These are phyloP conservation scores for Uromyces viciae-fabae DNA, from an alignment of 1,284 basidiomycete genomes.

Conservation along the genomic window DNA sequence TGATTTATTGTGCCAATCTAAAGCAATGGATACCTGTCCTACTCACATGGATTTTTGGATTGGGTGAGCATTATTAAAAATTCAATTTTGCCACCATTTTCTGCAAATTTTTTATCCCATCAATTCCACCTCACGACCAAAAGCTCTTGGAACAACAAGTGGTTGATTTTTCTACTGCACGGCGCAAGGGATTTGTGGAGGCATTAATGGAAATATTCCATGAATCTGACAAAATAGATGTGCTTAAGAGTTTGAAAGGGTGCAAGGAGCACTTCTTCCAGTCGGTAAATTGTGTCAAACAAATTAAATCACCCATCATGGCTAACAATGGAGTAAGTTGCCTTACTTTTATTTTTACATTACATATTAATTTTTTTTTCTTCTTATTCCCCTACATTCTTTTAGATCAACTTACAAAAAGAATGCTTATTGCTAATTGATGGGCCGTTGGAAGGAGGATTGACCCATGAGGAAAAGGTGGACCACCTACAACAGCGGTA, in stretches of 20 bases:
- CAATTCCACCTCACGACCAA: not conserved
- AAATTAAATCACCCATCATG: not conserved
- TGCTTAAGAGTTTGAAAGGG: not conserved
- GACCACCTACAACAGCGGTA: not conserved
- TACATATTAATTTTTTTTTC: too few species aligned
- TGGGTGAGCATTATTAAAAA: not conserved
- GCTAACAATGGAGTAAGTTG: not conserved
- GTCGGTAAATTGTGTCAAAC: not conserved
- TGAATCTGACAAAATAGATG: not conserved
- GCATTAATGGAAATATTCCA: not conserved
- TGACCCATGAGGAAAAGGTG: not conserved
- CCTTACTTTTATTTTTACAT: not conserved
- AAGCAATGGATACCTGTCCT: slow-evolving; percentile 1
- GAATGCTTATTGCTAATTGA: too few species aligned
- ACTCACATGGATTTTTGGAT: not conserved
- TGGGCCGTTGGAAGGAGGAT: not conserved
- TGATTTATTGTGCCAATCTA: not conserved
- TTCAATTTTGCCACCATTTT: not conserved
- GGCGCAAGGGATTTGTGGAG: not conserved
- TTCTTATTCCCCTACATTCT: too few species aligned
- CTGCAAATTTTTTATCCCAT: not conserved
- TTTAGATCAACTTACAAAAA: too few species aligned
- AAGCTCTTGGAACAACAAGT: not conserved
- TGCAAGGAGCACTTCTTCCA: not conserved
- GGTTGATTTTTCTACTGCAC: slow-evolving; percentile 2